Base-by-base conservation (phyloP, 148 eudicot genomes). In the Simmondsia chinensis region DNA sequence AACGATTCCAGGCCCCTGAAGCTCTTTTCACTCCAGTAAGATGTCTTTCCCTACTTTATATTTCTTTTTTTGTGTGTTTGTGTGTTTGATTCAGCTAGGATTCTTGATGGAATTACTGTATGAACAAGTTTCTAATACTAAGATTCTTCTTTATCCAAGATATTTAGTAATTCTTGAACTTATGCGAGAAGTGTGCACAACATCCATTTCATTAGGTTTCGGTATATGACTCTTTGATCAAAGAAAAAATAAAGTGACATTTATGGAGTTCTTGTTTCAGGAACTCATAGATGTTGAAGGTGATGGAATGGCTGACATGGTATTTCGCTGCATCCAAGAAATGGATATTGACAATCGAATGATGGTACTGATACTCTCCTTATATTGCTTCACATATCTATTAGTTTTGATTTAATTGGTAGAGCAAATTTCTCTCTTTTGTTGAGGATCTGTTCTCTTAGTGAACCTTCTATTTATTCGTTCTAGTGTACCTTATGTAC, bases 231-330 rank as follows among this genome's bases (percentile, higher is more conserved):
- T 11, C 5, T 2, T 16, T 43, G 18, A n/a, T 10, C 13, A 20
- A 43, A 43, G 6, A 5, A 39, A 39, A 27, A 20, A 9, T 18
- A 14, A 51, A 39, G 30, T 4, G 13, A 10, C 21, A 33, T 2
- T 17, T 6, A 14, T 7, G 9, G 12, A 42, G 44, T 61, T 15
- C 54, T 64, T 61, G 40, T 19, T 74, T 58, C 72, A 85, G 97
- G 95, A 85, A 51, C 95, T 91, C 45, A 85, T 91, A 54, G 97
- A 91, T 68, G 94, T 91, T 43, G 97, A 91, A 66, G 97, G 97
- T 48, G 97, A 91, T 82, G 97, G 97, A 39, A 62, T 91, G 80
- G 97, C 95, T 64, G 97, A 91, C 65, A 85, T 91, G 97, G 95
- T 85, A 60, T 91, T 91, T 44, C 93, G 67, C 72, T 85, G 97